Conservation (phyloP, 106 monocot genomes). For the Phalaenopsis equestris region DNA sequence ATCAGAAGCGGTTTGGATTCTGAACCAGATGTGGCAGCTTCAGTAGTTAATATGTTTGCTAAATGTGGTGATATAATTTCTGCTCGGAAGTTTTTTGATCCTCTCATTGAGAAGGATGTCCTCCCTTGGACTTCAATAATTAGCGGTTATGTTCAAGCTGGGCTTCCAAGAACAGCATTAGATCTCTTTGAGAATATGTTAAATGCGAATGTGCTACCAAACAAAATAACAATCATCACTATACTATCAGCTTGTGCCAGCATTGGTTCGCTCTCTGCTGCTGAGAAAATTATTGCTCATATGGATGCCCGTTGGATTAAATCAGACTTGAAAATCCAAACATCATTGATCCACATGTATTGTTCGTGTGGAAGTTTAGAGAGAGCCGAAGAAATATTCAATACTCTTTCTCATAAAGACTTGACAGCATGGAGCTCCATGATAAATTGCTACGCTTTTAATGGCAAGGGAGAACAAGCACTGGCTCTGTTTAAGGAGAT, state of each 20-base stretch:
- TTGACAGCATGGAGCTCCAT: constrained; percentile 20
- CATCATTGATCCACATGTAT: constrained; percentile 31
- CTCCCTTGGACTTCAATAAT: constrained; percentile 51
- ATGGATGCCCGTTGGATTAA: constrained; percentile 9
- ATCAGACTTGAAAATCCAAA: constrained; percentile 19
- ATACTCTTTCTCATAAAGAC: neutral
- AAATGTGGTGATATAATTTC: constrained; percentile 27
- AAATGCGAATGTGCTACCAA: constrained; percentile 12
- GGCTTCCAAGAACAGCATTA: constrained; percentile 19
- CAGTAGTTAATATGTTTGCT: constrained; percentile 27
- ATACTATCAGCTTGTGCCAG: constrained; percentile 31
- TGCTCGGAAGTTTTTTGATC: constrained; percentile 32
- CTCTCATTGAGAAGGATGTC: constrained; percentile 21
- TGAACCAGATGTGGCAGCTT: constrained; percentile 4
- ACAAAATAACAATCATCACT: constrained; percentile 23
- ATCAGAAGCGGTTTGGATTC: constrained; percentile 20
- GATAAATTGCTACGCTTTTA: constrained; percentile 22
- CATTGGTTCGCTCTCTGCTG: constrained; percentile 14
- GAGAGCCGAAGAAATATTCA: constrained; percentile 19
- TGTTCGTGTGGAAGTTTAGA: constrained; percentile 26
- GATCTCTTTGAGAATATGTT: constrained; percentile 23
- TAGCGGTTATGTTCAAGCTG: constrained; percentile 24
- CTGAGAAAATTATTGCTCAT: constrained; percentile 17
- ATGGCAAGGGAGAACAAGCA: constrained; percentile 27
- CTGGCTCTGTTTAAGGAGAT: constrained; percentile 31